Percentiles rank a stretch among this genome's conserved stretches.
Evolutionary conservation across 352 stramenopile species (phyloP).

Genomic region (Phytopythium boreale): DNA sequence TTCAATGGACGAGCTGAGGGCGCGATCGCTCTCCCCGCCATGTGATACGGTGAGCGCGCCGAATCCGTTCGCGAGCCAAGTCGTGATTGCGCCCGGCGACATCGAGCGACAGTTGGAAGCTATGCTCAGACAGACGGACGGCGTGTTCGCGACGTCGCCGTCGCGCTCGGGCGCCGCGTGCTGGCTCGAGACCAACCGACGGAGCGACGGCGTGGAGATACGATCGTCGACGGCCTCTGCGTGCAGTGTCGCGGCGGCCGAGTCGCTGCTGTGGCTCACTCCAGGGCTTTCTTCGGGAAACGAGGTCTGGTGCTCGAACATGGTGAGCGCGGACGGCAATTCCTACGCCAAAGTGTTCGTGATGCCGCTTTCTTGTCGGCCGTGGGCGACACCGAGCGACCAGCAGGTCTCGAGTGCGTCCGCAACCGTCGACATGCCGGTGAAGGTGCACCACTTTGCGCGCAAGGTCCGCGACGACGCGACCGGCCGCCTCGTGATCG

Average conservation of each 20-base stretch:
- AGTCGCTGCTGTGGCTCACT: background rate
- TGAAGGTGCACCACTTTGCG: constrained; percentile 1
- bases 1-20: background rate
- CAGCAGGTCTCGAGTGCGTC: background rate
- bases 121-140: background rate
- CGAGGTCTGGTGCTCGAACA: background rate
- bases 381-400: background rate
- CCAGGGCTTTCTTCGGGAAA: background rate
- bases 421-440: background rate
- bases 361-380: background rate
- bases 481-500: background rate
- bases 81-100: background rate
- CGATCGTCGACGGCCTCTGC: background rate
- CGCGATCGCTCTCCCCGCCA: background rate
- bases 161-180: background rate
- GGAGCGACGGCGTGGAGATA: background rate
- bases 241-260: background rate
- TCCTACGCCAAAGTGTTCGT: constrained; percentile 2
- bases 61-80: background rate
- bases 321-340: background rate
- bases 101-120: background rate
- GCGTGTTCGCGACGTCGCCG: background rate
- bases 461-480: background rate
- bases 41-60: no score
- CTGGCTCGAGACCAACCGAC: background rate